Conservation (phyloP, 352 stramenopile genomes). For the Lagenidium giganteum region DNA sequence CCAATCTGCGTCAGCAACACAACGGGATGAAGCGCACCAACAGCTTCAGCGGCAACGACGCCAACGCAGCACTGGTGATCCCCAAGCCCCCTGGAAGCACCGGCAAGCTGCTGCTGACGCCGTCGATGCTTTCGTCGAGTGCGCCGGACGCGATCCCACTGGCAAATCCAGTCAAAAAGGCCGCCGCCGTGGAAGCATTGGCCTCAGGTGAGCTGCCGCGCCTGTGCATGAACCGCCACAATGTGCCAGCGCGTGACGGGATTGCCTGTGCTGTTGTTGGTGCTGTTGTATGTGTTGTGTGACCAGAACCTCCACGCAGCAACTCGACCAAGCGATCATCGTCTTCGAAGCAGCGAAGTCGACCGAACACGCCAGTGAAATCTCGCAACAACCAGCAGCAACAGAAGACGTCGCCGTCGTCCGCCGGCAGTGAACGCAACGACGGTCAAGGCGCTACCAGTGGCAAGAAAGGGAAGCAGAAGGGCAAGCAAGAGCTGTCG, state of each 20-base stretch:
- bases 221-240: background rate
- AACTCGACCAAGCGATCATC: slow-evolving; percentile 43
- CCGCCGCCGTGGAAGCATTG: background rate
- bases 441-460: slow-evolving; percentile 8
- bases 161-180: no score
- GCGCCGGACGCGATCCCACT: slow-evolving; percentile 31
- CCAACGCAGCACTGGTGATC: background rate
- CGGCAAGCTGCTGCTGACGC: slow-evolving; percentile 50
- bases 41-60: background rate
- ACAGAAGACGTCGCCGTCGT: slow-evolving; percentile 2
- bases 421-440: slow-evolving; percentile 3
- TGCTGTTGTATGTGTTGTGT: slow-evolving; percentile 3
- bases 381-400: slow-evolving; percentile 33
- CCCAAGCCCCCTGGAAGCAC: slow-evolving; percentile 16
- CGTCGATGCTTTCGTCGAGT: slow-evolving; percentile 66
- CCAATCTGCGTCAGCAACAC: no score
- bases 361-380: slow-evolving; percentile 32
- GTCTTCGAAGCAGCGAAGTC: slow-evolving; percentile 29
- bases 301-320: slow-evolving; percentile 25
- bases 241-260: background rate
- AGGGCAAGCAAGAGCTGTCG: slow-evolving; percentile 51
- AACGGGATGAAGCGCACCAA: no score
- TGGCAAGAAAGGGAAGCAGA: slow-evolving; percentile 14
- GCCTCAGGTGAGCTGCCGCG: background rate
- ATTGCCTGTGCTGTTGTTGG: no score